Base-by-base conservation (phyloP, 805 yeast genomes). In the Clavispora asparagi region DNA sequence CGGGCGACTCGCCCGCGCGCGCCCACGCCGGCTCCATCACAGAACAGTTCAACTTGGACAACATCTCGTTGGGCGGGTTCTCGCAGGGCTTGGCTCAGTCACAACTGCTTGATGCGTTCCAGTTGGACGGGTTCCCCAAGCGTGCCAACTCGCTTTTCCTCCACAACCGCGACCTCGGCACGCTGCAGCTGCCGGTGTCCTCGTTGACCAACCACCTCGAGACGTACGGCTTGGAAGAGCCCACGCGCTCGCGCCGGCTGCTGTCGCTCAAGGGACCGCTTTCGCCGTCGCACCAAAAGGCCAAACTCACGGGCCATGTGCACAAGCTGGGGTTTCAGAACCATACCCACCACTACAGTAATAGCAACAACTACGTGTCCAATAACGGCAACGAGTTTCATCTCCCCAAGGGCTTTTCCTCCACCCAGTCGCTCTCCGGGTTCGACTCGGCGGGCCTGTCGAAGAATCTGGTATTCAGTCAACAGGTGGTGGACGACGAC, bases 141-240 rank as follows among this genome's bases (percentile, higher is more conserved):
- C 35, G 52, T 7, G 55, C 53, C 41, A 53, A 51, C 41, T 54
- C 52, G 48, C 48, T 57, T 10, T 58, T 59, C 37, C 37, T 39
- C 17, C 39, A 35, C 41, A 45, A 35, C 42, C 36, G 42, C 43
- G 38, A 29, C 23, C 36, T 40, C 30, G 40, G 25, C 33, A 47
- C 39, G 41, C 49, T 47, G 50, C 62, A 36, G 50, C 56, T 33
- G 37, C 37, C 37, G 23, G 41, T 52, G 8, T 40, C 51, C 17
- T 65, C 71, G 3, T 47, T 67, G 16, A 57, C 68, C 1, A 53
- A 58, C 37, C 60, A 56, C 35, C 52, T 64, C 42, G 71, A 68
- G 41, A 53, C 46, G 26, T 69, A 63, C 29, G 58, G 51, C 4
- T 48, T 65, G 30, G 55, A 48, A 12, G 48, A 47, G 30, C 26